phyloP scores from a whole-genome alignment of 768 basidiomycete genomes.

The Tricholoma terreum region DNA sequence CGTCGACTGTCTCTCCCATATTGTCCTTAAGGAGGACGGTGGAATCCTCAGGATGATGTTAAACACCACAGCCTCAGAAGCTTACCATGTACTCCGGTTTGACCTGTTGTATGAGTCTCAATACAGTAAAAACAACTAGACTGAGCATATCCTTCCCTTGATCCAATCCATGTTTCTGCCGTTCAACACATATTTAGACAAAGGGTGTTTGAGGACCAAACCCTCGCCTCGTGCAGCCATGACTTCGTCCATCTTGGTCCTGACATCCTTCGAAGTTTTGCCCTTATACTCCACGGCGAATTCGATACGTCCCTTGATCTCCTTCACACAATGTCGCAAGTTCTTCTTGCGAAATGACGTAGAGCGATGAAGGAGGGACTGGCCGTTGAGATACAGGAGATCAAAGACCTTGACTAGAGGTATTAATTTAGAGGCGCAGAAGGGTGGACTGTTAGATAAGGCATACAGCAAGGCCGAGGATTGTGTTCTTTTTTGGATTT shows the following conservation, averaged over 20 bases:
- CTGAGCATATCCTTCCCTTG: slow-evolving; percentile 49
- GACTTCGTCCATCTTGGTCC: slow-evolving; percentile 74
- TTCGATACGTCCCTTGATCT: slow-evolving; percentile 78
- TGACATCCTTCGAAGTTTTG: slow-evolving; percentile 77
- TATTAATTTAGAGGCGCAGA: not conserved
- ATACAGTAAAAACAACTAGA: not conserved
- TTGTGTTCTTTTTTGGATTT: slow-evolving; percentile 65
- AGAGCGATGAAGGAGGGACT: slow-evolving; percentile 68
- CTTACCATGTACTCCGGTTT: slow-evolving; percentile 85
- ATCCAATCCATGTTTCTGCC: slow-evolving; percentile 92
- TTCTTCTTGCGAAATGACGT: slow-evolving; percentile 78
- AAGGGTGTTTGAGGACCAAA: slow-evolving; percentile 84
- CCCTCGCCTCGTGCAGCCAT: slow-evolving; percentile 90
- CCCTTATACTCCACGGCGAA: slow-evolving; percentile 71
- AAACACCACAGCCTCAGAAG: not conserved
- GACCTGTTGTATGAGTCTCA: slow-evolving; percentile 40
- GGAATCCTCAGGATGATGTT: not conserved
- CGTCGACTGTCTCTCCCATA: slow-evolving; percentile 90
- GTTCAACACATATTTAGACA: slow-evolving; percentile 78
- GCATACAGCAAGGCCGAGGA: slow-evolving; percentile 89
- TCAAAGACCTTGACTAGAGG: slow-evolving; percentile 92
- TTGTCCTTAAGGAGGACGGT: slow-evolving; percentile 56
- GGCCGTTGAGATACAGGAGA: slow-evolving; percentile 84
- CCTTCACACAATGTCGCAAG: slow-evolving; percentile 61
- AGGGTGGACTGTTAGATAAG: not conserved